Evolutionary conservation across 1,139 yeast genomes (phyloP), one percentile per base, ranked within the genome.

Genomic region (Blastobotrys proliferans): DNA sequence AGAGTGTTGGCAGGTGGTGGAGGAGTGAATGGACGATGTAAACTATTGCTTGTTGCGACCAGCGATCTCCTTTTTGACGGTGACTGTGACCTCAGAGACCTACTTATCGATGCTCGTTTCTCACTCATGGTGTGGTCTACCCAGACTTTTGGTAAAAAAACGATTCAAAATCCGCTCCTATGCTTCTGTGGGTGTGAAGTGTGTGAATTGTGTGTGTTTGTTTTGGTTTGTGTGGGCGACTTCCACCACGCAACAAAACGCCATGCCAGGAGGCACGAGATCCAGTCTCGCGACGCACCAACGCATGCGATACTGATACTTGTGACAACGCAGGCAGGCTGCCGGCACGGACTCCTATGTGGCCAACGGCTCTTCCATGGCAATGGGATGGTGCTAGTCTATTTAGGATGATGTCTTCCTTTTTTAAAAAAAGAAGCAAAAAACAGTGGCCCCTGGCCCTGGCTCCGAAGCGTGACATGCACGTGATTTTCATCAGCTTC

Each of bases 51-150:
- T 32, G 25, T 18, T 19, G 24, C 13, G 6, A 38, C 31, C 31
- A 31, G 22, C 22, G 41, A 38, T 21, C 43, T 17, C 8, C 43
- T 26, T 24, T 40, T 40, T 13, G 43, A 33, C n/a, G 43, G 43
- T n/a, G 43, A 40, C 10, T 17, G 22, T 10, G 38, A 27, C 14
- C 43, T 13, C 16, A 40, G 22, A 16, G n/a, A n/a, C n/a, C n/a
- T n/a, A n/a, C n/a, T n/a, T n/a, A n/a, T n/a, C n/a, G n/a, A n/a
- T n/a, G 43, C 33, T 14, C 22, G 35, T 38, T 31, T 37, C 13
- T 38, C 41, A 8, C 24, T 8, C 41, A 38, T 38, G 3, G 26
- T 37, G 17, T 3, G n/a, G n/a, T n/a, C n/a, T n/a, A n/a, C n/a
- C n/a, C n/a, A n/a, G n/a, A n/a, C n/a, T n/a, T n/a, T n/a, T n/a